These are phyloP conservation scores for Xenosphaeropsis pyriputrescens DNA, from an alignment of 2,329 filamentous ascomycete genomes.

Conservation along the genomic window DNA sequence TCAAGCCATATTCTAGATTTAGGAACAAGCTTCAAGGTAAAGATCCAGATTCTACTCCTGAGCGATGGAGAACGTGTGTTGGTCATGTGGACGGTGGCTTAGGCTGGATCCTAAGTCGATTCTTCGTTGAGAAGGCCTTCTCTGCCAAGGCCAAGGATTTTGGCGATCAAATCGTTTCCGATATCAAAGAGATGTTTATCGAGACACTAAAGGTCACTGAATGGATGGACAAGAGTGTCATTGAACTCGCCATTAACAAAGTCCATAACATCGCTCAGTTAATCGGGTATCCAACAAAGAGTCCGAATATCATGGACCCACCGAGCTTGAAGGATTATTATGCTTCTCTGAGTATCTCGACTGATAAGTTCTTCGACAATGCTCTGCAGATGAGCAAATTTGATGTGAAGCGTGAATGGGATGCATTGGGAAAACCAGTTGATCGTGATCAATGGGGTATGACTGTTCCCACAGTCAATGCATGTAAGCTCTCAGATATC, in stretches of 20 bases:
- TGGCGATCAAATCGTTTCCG: constrained; percentile 53
- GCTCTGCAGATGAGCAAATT: constrained; percentile 33
- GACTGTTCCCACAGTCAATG: constrained; percentile 47
- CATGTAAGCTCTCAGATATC: constrained; percentile 19
- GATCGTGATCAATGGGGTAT: constrained; percentile 46
- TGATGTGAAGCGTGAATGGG: constrained; percentile 34
- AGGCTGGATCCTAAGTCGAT: constrained; percentile 55
- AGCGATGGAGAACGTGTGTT: constrained; percentile 54
- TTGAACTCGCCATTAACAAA: constrained; percentile 45
- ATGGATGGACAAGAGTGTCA: constrained; percentile 52
- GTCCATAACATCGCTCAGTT: constrained; percentile 53
- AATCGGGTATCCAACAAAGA: constrained; percentile 50
- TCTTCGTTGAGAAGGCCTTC: constrained; percentile 57
- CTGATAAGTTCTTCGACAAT: constrained; percentile 41
- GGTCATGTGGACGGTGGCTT: constrained; percentile 38
- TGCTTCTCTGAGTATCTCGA: constrained; percentile 30
- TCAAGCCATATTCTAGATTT: constrained; percentile 45
- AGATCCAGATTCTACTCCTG: constrained; percentile 43
- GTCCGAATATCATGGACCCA: constrained; percentile 46
- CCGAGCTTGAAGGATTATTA: constrained; percentile 41
- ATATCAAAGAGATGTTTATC: constrained; percentile 53
- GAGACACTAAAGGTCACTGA: constrained; percentile 39
- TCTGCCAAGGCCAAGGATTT: constrained; percentile 50
- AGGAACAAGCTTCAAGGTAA: constrained; percentile 44
- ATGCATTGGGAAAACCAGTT: constrained; percentile 40